phyloP scores from a whole-genome alignment of 2,329 filamentous ascomycete genomes.

The Fusarium avenaceum region DNA sequence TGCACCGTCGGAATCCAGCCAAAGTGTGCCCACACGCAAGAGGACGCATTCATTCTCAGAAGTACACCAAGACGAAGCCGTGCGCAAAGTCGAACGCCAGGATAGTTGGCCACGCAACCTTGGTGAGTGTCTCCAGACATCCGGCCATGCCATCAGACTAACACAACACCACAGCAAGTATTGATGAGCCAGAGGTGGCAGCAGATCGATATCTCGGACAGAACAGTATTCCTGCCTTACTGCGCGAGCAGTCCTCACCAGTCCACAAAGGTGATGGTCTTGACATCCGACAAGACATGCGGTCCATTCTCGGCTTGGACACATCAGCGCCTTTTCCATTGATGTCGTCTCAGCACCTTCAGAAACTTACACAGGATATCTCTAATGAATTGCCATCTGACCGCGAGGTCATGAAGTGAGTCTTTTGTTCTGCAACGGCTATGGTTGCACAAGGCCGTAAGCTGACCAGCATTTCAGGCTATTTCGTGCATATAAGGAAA shows the following conservation, averaged over 20 bases:
- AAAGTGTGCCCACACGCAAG: slow-evolving; percentile 49
- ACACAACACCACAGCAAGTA: slow-evolving; percentile 54
- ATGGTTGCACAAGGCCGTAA: not conserved
- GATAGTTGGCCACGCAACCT: slow-evolving; percentile 61
- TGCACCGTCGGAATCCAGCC: slow-evolving; percentile 44
- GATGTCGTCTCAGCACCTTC: slow-evolving; percentile 74
- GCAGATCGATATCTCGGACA: slow-evolving; percentile 73
- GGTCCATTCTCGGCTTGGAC: slow-evolving; percentile 74
- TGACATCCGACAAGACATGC: slow-evolving; percentile 74
- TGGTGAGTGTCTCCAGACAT: slow-evolving; percentile 48
- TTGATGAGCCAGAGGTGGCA: slow-evolving; percentile 69
- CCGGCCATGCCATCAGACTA: slow-evolving; percentile 35
- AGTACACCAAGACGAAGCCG: slow-evolving; percentile 47
- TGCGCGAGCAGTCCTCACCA: slow-evolving; percentile 71
- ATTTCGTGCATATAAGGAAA: slow-evolving; percentile 76
- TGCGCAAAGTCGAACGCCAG: slow-evolving; percentile 54
- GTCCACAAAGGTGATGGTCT: slow-evolving; percentile 65
- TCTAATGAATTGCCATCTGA: slow-evolving; percentile 73
- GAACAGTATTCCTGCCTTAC: slow-evolving; percentile 76
- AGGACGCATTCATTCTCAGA: slow-evolving; percentile 54
- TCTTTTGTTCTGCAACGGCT: slow-evolving; percentile 16
- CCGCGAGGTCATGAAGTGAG: slow-evolving; percentile 75
- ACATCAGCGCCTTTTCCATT: slow-evolving; percentile 76
- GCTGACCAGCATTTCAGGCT: slow-evolving; percentile 58
- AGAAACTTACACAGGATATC: slow-evolving; percentile 71